Evolutionary conservation across 495 filamentous ascomycete genomes (phyloP).

Genomic region (Aspergillus hancockii): DNA sequence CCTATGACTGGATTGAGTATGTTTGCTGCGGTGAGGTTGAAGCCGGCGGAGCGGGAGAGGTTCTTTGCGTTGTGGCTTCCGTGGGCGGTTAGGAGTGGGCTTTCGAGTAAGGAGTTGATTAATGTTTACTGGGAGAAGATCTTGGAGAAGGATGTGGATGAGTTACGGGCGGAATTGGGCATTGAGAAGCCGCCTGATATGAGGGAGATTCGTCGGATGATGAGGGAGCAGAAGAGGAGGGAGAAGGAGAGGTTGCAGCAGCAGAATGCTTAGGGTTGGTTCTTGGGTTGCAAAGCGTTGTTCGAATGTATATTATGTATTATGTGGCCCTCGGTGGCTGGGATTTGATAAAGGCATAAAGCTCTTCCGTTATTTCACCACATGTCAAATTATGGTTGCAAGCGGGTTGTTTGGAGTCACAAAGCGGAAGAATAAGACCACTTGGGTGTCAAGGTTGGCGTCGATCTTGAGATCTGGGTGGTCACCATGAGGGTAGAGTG

Average conservation of each 20-base stretch:
- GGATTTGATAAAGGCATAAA: neutral
- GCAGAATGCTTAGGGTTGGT: conserved; percentile 22
- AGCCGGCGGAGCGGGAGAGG: conserved; percentile 69
- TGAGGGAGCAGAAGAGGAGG: conserved; percentile 66
- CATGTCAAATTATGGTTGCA: neutral
- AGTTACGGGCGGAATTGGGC: conserved; percentile 68
- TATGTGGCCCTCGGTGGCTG: neutral
- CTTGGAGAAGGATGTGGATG: conserved; percentile 80
- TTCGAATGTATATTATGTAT: conserved; percentile 17
- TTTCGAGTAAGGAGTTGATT: conserved; percentile 76
- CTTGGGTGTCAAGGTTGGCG: neutral
- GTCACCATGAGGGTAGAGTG: neutral
- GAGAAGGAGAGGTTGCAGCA: conserved; percentile 55
- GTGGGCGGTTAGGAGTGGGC: conserved; percentile 86
- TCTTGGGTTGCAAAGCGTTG: neutral
- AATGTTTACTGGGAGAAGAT: conserved; percentile 99
- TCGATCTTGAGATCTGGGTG: neutral
- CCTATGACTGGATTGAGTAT: conserved; percentile 93
- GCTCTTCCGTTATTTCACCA: neutral
- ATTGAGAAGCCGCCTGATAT: conserved; percentile 91
- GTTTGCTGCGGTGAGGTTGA: conserved; percentile 69
- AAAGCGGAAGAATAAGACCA: neutral
- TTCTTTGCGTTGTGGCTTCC: conserved; percentile 78
- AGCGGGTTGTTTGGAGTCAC: neutral
- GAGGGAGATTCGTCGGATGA: conserved; percentile 70